Evolutionary conservation across 2,329 filamentous ascomycete genomes (phyloP).

Genomic region (Verticillium nubilum): DNA sequence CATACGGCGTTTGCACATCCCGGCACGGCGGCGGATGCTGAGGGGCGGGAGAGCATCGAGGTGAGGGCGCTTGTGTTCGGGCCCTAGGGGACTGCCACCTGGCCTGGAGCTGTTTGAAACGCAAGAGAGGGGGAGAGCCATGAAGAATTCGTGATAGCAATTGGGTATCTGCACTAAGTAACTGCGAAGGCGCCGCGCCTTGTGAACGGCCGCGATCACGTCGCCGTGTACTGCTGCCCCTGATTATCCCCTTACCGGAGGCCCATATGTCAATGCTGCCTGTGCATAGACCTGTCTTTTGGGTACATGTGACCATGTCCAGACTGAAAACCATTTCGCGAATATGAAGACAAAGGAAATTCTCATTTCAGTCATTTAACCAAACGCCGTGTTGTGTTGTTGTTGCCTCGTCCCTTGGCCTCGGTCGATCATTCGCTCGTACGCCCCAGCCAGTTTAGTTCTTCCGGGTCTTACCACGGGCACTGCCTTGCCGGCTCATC

Average conservation of each 20-base stretch:
- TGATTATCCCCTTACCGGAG: neutral
- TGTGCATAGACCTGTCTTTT: neutral
- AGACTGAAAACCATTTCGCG: neutral
- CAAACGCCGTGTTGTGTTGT: neutral
- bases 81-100: no score
- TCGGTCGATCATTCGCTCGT: neutral
- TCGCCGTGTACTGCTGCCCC: neutral
- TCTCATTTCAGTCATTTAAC: neutral
- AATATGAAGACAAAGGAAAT: neutral
- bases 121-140: no score
- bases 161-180: neutral
- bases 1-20: conserved; percentile 80
- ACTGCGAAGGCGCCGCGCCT: neutral
- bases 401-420: neutral
- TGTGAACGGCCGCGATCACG: neutral
- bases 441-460: conserved; percentile 11
- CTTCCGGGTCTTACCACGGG: conserved; percentile 39
- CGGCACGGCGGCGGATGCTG: conserved; percentile 62
- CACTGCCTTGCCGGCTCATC: conserved; percentile 52
- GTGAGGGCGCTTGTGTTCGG: conserved; percentile 82
- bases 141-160: neutral
- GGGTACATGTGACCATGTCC: neutral
- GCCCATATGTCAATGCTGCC: neutral
- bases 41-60: conserved; percentile 81
- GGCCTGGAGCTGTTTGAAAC: no score